Evolutionary conservation across 352 stramenopile genomes (phyloP), one percentile per base, ranked within the genome.

Genomic region (Hyaloperonospora arabidopsidis): DNA sequence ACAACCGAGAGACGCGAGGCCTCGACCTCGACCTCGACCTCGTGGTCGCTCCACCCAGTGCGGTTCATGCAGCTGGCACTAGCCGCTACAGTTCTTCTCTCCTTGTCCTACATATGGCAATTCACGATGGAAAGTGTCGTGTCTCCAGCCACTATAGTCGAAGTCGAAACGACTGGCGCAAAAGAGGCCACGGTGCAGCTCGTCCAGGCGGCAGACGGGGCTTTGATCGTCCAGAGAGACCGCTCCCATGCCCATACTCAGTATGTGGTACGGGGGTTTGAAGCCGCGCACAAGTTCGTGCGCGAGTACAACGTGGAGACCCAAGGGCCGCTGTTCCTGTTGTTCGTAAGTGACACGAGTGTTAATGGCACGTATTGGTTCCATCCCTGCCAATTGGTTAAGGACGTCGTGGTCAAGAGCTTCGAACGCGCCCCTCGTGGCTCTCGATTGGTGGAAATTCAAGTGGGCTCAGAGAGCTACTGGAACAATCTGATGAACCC

Each of bases 281-380:
- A 80, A 7, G 75, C 74, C 14, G 76, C 62, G 28, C 79, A 86
- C 67, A 79, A 86, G 59, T 87, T 87, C 29, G 79, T 89, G 55
- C 77, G 73, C 44, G 70, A 85, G 73, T 89, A 89, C 56, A 57
- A 89, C 47, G 74, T 87, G 22, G 55, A 65, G 46, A 62, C 8
- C 44, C 13, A 76, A 84, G 81, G 81, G 0, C 81, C 76, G 19
- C 52, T 92, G 23, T 92, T 84, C 52, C 63, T 92, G 22, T 54
- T 92, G 40, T 87, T 92, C 54, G 79, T 86, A 75, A 86, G 76
- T 54, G 76, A 87, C 63, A 70, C 58, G 8, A 67, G 88, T 63
- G 67, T 52, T 25, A 86, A 81, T 43, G 79, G 79, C 48, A 77
- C 63, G n/a, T 88, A 92, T 63, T 92, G 81, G 81, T 89, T 81